Conservation (phyloP, 352 stramenopile species). For the Phytophthora multivora region DNA sequence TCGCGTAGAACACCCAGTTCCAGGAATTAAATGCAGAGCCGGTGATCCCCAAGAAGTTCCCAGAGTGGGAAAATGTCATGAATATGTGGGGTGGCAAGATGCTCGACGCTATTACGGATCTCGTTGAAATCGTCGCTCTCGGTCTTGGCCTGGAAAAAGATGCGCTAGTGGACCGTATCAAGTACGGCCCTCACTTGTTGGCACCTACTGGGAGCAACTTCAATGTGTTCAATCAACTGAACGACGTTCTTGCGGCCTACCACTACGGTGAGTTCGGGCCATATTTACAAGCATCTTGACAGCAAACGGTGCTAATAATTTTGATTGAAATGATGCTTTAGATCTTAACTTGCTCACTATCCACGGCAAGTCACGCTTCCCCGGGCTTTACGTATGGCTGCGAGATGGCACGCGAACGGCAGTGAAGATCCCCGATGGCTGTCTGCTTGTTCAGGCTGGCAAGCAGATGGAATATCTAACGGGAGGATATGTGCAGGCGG, state of each 20-base stretch:
- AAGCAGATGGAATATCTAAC: slow-evolving; percentile 95
- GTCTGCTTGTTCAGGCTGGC: slow-evolving; percentile 88
- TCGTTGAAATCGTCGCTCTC: slow-evolving; percentile 89
- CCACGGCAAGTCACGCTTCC: slow-evolving; percentile 92
- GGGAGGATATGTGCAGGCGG: slow-evolving; percentile 89
- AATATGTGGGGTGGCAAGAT: slow-evolving; percentile 94
- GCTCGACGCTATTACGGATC: slow-evolving; percentile 71
- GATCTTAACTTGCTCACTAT: slow-evolving; percentile 95
- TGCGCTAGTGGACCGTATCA: slow-evolving; percentile 77
- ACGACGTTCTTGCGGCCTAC: slow-evolving; percentile 91
- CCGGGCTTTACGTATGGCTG: slow-evolving; percentile 91
- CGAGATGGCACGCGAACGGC: slow-evolving; percentile 83
- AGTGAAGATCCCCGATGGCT: slow-evolving; percentile 90
- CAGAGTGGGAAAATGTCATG: slow-evolving; percentile 90
- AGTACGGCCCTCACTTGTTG: slow-evolving; percentile 88
- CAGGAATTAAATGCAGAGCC: slow-evolving; percentile 86
- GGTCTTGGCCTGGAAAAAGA: slow-evolving; percentile 87
- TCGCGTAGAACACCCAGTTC: slow-evolving; percentile 71
- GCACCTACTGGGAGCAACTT: slow-evolving; percentile 92
- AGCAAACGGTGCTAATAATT: slow-evolving; percentile 3
- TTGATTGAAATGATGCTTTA: slow-evolving; percentile 17
- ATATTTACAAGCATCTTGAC: background rate
- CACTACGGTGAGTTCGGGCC: slow-evolving; percentile 72
- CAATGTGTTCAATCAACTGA: slow-evolving; percentile 74
- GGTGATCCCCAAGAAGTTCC: slow-evolving; percentile 85